Conservation (phyloP, 2,329 filamentous ascomycete genomes). For the Incumbomyces lentus region DNA sequence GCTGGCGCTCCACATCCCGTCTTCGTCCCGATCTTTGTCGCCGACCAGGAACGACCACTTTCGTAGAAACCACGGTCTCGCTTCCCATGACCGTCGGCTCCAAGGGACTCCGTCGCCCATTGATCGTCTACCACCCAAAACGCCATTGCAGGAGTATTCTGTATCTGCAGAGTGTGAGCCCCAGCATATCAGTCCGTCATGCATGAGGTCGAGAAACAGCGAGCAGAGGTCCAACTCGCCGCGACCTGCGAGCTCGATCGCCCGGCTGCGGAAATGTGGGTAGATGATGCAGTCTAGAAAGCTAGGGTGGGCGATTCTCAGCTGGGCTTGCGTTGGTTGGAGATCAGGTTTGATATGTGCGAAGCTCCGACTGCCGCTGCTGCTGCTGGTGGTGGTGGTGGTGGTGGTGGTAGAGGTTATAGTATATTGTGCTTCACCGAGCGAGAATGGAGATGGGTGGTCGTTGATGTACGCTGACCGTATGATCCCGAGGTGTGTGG, state of each 20-base stretch:
- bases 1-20: constrained; percentile 13
- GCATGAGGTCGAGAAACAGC: constrained; percentile 28
- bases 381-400: no score
- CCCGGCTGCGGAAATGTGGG: constrained; percentile 14
- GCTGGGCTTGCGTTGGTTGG: no score
- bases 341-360: no score
- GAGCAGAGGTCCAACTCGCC: constrained; percentile 26
- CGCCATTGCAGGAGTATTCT: no score
- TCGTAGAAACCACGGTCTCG: constrained; percentile 34
- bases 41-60: constrained; percentile 28
- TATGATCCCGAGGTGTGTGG: constrained; percentile 10
- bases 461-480: constrained; percentile 14
- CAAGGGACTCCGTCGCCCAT: constrained; percentile 29
- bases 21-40: constrained; percentile 16
- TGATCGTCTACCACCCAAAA: constrained; percentile 19
- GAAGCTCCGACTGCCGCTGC: no score
- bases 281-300: constrained; percentile 16
- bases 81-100: constrained; percentile 38
- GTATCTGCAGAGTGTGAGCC: constrained; percentile 19
- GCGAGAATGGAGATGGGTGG: constrained; percentile 15
- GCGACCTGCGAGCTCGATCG: constrained; percentile 12
- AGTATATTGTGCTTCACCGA: not conserved
- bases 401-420: no score
- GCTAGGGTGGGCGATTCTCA: constrained; percentile 5
- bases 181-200: constrained; percentile 31